These are phyloP conservation scores for Pugionium cornutum DNA, from an alignment of 345 rosid genomes.

Conservation along the genomic window DNA sequence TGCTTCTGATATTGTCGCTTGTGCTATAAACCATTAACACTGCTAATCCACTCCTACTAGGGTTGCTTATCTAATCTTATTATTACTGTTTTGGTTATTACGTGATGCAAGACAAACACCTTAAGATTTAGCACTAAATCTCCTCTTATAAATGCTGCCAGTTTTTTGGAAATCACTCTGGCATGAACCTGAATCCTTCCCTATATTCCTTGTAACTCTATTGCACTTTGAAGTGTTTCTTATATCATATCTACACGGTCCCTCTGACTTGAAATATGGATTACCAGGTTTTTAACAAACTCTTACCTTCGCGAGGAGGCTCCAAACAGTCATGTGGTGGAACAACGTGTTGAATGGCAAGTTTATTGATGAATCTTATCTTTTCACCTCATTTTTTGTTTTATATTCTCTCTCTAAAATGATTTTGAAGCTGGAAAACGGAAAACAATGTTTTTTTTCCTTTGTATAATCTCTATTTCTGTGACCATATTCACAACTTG, in stretches of 20 bases:
- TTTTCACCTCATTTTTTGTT: constrained; percentile 10
- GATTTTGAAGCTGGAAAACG: constrained; percentile 8
- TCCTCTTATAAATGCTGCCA: constrained; percentile 7
- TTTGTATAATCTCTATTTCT: background rate
- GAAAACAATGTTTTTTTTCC: background rate
- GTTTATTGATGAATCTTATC: constrained; percentile 38
- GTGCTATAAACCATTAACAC: background rate
- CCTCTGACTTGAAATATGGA: constrained; percentile 29
- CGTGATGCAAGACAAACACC: background rate
- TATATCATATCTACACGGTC: constrained; percentile 11
- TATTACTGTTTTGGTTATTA: constrained; percentile 1
- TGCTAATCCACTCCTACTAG: background rate
- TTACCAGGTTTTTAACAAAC: constrained; percentile 85
- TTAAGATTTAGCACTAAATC: background rate
- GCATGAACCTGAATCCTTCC: constrained; percentile 5
- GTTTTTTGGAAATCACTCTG: constrained; percentile 10
- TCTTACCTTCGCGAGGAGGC: constrained; percentile 94
- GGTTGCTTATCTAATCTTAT: background rate
- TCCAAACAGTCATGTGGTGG: constrained; percentile 96
- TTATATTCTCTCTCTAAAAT: background rate
- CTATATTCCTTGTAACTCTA: background rate
- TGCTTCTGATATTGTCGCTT: background rate
- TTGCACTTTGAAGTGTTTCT: background rate
- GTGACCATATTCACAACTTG: constrained; percentile 12
- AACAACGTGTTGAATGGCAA: constrained; percentile 99